These are phyloP conservation scores for Solanum pinnatisectum DNA, from an alignment of 257 asterid species.

Conservation along the genomic window DNA sequence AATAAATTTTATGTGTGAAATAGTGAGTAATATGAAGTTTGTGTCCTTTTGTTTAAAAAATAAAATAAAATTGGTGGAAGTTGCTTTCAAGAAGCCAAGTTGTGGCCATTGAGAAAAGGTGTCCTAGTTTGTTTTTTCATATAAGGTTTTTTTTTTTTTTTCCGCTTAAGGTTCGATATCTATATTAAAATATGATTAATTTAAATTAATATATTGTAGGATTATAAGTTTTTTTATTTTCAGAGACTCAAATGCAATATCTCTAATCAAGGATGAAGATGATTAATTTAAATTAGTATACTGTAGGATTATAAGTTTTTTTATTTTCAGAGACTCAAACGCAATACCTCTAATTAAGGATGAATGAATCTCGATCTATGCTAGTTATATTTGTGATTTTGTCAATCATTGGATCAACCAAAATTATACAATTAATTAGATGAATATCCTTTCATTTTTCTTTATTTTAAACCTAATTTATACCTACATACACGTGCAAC, in stretches of 20 bases:
- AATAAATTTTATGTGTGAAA: not conserved
- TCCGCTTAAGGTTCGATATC: too few relatives aligned
- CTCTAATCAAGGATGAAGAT: not conserved
- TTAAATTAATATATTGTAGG: accelerated
- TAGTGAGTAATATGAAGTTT: not conserved
- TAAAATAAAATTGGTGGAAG: not conserved
- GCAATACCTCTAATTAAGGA: accelerated
- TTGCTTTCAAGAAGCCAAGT: not conserved
- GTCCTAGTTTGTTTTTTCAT: too few relatives aligned
- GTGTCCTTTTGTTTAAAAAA: not conserved
- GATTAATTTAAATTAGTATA: too few relatives aligned
- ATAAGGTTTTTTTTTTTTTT: too few relatives aligned
- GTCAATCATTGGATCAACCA: not conserved
- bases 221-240: too few relatives aligned
- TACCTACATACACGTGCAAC: not conserved
- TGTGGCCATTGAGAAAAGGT: not conserved
- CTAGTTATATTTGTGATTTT: not conserved
- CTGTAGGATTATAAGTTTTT: too few relatives aligned
- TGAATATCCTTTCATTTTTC: not conserved
- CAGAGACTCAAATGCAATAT: accelerated
- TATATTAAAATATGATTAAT: too few relatives aligned
- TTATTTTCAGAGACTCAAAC: not conserved
- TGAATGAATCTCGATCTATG: not conserved
- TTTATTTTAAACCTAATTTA: not conserved
- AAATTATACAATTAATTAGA: not conserved